Evolutionary conservation across 371 early-diverging fungal genomes (phyloP), one percentile per base, ranked within the genome.

Genomic region (Rhizopus delemar): DNA sequence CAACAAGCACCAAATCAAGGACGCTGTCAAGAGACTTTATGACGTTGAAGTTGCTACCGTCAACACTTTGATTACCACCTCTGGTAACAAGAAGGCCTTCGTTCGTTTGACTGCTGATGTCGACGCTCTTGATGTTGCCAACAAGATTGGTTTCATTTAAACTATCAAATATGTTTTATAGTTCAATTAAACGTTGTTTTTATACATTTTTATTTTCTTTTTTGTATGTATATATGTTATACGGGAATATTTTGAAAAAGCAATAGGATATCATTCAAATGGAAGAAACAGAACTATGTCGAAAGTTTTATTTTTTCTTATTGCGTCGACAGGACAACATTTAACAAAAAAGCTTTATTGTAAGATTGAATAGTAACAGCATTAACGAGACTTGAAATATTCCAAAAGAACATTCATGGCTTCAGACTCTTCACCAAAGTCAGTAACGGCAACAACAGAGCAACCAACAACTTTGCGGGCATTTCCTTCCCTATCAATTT

Each of bases 31-130:
- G 90, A 83, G 86, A 75, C 85, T 96, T 60, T 99, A 98, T 83
- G 92, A 93, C 68, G 94, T 95, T 65, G 91, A 91, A 62, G 93
- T 93, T 67, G 76, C 80, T 75, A 94, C 93, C 81, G 85, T 99
- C 82, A 97, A 97, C 92, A 99, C 99, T 56, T 86, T 98, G 54
- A 93, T 97, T 82, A 83, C 86, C 80, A 77, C 97, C 62, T 92
- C 93, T 68, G 98, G 98, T 55, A 74, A 85, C 75, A 99, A 99
- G 93, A 99, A 98, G 91, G 99, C 99, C 58, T 99, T 93, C 81
- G 96, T 98, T 62, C 95, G 94, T 68, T 87, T 99, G 63, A 83
- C 91, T 59, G 86, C 95, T 63, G 97, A 96, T 69, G 91, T 91
- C 58, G 97, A 95, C 80, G 99, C 99, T 66, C 82, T 96, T 56